phyloP scores from a whole-genome alignment of 2,329 filamentous ascomycete species.

The Lecanicillium sp. region DNA sequence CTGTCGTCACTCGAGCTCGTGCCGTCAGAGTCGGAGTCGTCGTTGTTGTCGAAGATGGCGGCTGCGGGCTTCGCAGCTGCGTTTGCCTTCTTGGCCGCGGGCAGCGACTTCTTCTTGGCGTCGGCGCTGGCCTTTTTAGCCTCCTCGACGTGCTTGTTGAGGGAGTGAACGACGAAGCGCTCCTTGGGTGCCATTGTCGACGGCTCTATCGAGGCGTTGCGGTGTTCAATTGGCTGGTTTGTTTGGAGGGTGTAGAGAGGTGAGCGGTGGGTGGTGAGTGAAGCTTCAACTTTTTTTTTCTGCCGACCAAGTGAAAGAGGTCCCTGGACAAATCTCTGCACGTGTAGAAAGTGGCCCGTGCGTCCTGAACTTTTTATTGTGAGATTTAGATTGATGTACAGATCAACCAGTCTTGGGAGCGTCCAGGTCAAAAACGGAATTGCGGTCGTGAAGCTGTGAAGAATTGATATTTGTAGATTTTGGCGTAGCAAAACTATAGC shows the following conservation, averaged over 20 bases:
- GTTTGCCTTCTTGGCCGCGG: conserved; percentile 27
- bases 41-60: conserved; percentile 26
- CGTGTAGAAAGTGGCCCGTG: conserved; percentile 12
- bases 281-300: conserved; percentile 2
- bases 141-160: conserved; percentile 33
- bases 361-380: too few species aligned
- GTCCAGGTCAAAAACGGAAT: too few species aligned
- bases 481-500: too few species aligned
- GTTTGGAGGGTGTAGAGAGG: neutral
- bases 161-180: conserved; percentile 31
- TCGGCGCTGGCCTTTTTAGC: conserved; percentile 31
- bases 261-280: too few species aligned
- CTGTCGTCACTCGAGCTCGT: conserved; percentile 28
- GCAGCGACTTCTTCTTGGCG: conserved; percentile 25
- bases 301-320: neutral
- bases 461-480: too few species aligned
- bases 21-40: conserved; percentile 26
- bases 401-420: too few species aligned
- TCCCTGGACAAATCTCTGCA: conserved; percentile 9
- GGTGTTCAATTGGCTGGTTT: conserved; percentile 8
- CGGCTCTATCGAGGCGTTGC: conserved; percentile 8
- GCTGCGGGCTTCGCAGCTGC: conserved; percentile 13
- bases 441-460: too few species aligned
- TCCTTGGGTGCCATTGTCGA: conserved; percentile 32
- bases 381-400: too few species aligned